Evolutionary conservation across 345 rosid species (phyloP), one percentile per base, ranked within the genome.

Genomic region (Murraya koenigii): DNA sequence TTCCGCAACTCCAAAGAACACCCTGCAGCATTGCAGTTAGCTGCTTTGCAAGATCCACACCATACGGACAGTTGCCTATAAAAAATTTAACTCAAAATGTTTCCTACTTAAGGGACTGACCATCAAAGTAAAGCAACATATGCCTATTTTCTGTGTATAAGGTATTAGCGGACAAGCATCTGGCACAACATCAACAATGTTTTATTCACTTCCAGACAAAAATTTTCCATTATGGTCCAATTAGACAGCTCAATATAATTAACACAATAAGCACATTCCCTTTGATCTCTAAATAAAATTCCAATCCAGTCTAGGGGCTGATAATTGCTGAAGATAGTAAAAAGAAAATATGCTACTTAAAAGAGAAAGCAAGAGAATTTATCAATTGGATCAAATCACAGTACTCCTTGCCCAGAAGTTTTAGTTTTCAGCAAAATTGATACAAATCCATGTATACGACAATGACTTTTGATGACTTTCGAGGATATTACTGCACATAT

Each of bases 1-100:
- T 92, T 78, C 98, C 99, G 78, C 99, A 92, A 82, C 90, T 92
- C 89, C 89, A 87, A 72, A 92, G 88, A 71, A 89, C 88, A 81
- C 87, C 89, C 66, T 81, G 89, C 78, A 95, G 85, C 87, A 81
- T 86, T 77, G 81, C 73, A 71, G 84, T 68, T 81, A 94, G 80
- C 78, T 87, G 88, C 87, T 80, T 88, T 60, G 94, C 94, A 70
- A 95, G 92, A 86, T 90, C 97, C 52, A 72, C 77, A 44, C 92
- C 97, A 86, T 95, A 95, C 26, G 79, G 82, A 81, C 99, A 95
- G 78, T 77, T 83, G 33, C 93, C 99, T 95, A 75, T 55, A 5
- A 41, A 47, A 61, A 68, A 38, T 61, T 26, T 1, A 32, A 36
- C 11, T 19, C 33, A 62, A 62, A 49, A 26, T 23, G 8, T 25